Evolutionary conservation across 768 basidiomycete genomes (phyloP).

Genomic region (Suillus bovinus): DNA sequence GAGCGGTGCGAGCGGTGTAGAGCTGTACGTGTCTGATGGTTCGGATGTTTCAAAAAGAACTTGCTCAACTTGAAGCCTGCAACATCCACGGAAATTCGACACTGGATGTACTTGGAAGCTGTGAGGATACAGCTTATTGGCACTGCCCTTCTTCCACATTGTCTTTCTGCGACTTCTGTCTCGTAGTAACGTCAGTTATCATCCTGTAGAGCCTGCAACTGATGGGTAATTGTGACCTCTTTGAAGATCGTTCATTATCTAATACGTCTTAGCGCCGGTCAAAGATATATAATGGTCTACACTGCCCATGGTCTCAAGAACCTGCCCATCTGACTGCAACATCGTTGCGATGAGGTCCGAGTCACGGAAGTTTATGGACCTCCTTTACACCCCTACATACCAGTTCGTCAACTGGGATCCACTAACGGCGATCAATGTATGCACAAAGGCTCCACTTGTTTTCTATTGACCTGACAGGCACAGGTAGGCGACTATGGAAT

Average conservation of each 20-base stretch:
- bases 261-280: background rate
- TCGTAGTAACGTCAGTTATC: no score
- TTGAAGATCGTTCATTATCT: background rate
- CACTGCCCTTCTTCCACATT: no score
- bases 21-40: no score
- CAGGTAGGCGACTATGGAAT: conserved; percentile 31
- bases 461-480: background rate
- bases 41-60: no score
- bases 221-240: no score
- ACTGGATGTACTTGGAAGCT: no score
- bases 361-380: conserved; percentile 36
- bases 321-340: background rate
- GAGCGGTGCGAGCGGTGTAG: no score
- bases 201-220: no score
- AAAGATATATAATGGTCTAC: background rate
- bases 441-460: conserved; percentile 3
- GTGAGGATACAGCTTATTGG: no score
- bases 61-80: no score
- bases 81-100: no score
- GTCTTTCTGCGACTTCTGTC: no score
- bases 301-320: background rate
- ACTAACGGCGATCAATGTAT: conserved; percentile 30
- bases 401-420: conserved; percentile 44
- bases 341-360: background rate
- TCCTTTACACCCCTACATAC: conserved; percentile 28